A percentile compares a stretch with the other conserved stretches of the same genome.
Evolutionary conservation across 352 stramenopile species (phyloP).

Genomic region (Pythium aquatile): DNA sequence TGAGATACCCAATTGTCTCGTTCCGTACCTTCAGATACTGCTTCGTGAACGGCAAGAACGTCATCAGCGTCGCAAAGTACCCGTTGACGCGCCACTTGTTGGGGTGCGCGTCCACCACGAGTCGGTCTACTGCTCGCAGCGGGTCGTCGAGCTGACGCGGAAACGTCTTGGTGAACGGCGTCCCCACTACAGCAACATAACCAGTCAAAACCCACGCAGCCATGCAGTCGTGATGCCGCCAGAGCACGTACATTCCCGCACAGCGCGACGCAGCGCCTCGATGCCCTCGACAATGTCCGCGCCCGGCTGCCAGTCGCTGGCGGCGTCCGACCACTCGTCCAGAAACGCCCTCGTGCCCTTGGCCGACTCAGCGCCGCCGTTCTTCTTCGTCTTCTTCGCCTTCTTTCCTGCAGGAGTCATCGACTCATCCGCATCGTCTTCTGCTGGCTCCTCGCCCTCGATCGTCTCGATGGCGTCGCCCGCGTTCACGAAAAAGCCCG

Average conservation of each 20-base stretch:
- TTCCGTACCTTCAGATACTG: constrained; percentile 74
- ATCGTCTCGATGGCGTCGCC: constrained; percentile 85
- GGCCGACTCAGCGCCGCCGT: constrained; percentile 37
- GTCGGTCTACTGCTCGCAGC: constrained; percentile 71
- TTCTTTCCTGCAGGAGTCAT: constrained; percentile 20
- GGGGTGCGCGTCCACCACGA: constrained; percentile 80
- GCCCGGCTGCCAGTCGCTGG: constrained; percentile 66
- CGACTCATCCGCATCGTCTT: constrained; percentile 17
- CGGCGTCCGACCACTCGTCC: constrained; percentile 61
- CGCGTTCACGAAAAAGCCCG: constrained; percentile 88
- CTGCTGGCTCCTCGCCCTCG: constrained; percentile 27
- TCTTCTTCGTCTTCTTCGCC: constrained; percentile 46
- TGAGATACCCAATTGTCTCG: not conserved
- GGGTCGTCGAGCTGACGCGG: constrained; percentile 74
- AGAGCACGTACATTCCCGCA: constrained; percentile 48
- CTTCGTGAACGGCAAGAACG: constrained; percentile 87
- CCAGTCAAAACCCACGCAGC: not conserved
- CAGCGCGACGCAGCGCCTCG: constrained; percentile 54
- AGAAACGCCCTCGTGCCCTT: constrained; percentile 58
- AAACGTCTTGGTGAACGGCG: constrained; percentile 80
- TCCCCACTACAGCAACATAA: constrained; percentile 21
- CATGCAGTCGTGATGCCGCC: not conserved
- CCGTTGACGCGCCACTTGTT: constrained; percentile 89
- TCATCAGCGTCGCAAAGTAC: constrained; percentile 87
- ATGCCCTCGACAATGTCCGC: constrained; percentile 51